Percentiles rank a stretch among this genome's conserved stretches.
phyloP scores from a whole-genome alignment of 208 protist genomes.

The Novymonas esmeraldas region DNA sequence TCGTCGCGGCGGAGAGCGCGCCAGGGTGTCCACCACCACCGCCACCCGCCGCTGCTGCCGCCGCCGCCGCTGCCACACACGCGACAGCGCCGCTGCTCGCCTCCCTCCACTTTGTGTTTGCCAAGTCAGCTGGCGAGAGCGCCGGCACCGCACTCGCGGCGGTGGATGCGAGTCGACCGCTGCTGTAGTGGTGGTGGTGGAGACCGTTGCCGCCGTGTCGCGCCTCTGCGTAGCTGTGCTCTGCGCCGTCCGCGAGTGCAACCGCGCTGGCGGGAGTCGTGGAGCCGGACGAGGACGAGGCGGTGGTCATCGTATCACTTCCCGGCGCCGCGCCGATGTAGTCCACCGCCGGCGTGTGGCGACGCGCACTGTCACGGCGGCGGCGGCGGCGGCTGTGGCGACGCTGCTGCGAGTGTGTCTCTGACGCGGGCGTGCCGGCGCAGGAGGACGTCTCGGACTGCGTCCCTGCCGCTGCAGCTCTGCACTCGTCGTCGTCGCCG shows the following conservation, averaged over 20 bases:
- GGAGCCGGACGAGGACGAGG: background rate
- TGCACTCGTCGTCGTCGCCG: background rate
- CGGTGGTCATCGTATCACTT: too few relatives aligned
- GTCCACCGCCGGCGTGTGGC: background rate
- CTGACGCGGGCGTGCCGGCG: background rate
- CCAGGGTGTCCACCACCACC: background rate
- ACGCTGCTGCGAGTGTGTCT: slow-evolving; percentile 4
- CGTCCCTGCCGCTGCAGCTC: background rate
- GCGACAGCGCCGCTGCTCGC: slow-evolving; percentile 1
- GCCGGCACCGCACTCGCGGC: background rate
- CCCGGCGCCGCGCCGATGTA: background rate
- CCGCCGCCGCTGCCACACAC: background rate
- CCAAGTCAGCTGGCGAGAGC: background rate
- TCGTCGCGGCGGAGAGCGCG: background rate
- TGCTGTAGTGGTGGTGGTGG: background rate
- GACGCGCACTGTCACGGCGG: background rate
- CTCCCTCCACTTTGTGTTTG: slow-evolving; percentile 13
- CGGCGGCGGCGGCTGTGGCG: too few relatives aligned
- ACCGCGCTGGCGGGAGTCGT: background rate
- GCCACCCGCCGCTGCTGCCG: background rate
- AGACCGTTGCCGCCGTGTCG: background rate
- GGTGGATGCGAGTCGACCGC: background rate
- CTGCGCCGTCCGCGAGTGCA: too few relatives aligned
- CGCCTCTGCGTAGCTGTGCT: background rate
- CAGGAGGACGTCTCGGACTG: background rate